phyloP scores from a whole-genome alignment of 1,284 basidiomycete species.

The Ceratobasidium sp. region DNA sequence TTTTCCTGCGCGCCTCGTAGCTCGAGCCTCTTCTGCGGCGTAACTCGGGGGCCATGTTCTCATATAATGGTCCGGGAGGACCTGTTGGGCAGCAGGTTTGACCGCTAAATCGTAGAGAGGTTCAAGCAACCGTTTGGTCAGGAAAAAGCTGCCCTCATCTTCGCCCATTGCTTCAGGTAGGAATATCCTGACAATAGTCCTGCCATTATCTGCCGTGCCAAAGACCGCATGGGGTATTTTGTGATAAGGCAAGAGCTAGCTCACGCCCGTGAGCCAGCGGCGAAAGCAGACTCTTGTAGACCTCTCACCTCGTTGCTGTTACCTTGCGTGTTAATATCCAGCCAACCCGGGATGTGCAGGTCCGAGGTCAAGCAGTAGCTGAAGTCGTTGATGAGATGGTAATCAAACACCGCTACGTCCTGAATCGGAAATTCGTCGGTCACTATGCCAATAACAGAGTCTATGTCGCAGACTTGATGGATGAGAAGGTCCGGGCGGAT shows the following conservation, averaged over 20 bases:
- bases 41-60: too few species aligned
- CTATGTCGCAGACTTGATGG: conserved; percentile 16
- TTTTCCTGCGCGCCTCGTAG: too few species aligned
- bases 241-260: neutral
- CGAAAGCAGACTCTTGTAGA: too few species aligned
- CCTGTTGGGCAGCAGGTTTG: too few species aligned
- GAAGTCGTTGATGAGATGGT: neutral
- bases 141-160: too few species aligned
- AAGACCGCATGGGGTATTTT: neutral
- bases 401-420: neutral
- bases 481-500: neutral
- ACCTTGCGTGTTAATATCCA: neutral
- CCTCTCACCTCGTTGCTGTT: too few species aligned
- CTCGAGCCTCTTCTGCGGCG: too few species aligned
- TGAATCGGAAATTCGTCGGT: neutral
- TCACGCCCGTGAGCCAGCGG: too few species aligned
- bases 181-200: neutral
- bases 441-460: conserved; percentile 3
- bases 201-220: neutral
- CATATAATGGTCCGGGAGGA: too few species aligned
- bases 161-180: neutral
- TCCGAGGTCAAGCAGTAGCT: neutral
- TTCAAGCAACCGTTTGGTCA: too few species aligned
- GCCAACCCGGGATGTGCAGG: conserved; percentile 9
- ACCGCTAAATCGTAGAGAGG: too few species aligned